phyloP scores from a whole-genome alignment of 257 asterid genomes.

The Solanum gandarillasii region DNA sequence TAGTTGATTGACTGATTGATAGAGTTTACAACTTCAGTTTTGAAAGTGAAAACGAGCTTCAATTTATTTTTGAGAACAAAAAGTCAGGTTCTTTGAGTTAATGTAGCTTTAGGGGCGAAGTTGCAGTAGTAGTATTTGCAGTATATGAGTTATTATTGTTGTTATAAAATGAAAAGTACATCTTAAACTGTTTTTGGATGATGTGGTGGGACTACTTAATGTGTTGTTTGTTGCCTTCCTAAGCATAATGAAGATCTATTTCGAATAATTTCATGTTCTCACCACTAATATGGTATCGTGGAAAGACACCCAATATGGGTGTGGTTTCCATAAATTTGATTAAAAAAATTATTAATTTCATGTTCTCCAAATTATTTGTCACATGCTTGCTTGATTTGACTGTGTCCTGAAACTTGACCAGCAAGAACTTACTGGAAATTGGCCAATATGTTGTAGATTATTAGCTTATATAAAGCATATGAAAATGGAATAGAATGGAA shows the following conservation, averaged over 20 bases:
- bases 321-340: neutral
- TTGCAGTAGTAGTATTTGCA: neutral
- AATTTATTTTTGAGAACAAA: neutral
- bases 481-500: neutral
- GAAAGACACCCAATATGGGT: neutral
- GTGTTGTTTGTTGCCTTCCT: neutral
- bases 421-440: neutral
- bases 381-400: neutral
- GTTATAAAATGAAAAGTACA: neutral
- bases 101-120: neutral
- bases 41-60: neutral
- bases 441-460: neutral
- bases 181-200: neutral
- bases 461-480: neutral
- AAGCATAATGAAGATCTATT: neutral
- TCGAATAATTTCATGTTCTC: neutral
- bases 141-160: neutral
- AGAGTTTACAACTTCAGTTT: neutral
- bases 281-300: neutral
- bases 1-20: neutral
- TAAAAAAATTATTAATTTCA: neutral
- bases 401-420: neutral
- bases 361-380: neutral
- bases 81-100: neutral
- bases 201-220: neutral